These are phyloP conservation scores for Sisymbrium altissimum DNA, from an alignment of 345 rosid species.

Conservation along the genomic window DNA sequence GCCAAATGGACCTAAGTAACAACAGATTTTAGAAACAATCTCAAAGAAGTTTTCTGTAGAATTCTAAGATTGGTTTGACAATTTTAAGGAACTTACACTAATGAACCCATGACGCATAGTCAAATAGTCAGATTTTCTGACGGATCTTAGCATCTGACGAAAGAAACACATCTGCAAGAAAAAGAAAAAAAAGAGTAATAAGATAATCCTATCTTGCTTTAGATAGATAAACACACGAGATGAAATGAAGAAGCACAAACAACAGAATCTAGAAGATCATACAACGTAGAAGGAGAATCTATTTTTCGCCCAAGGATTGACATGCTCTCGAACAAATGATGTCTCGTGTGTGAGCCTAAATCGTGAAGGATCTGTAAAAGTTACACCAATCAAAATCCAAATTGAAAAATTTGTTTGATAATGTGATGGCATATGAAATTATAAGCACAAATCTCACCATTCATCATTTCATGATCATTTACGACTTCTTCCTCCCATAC, in stretches of 20 bases:
- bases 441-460: slow-evolving; percentile 21
- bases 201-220: background rate
- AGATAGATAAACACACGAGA: background rate
- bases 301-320: slow-evolving; percentile 51
- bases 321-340: slow-evolving; percentile 78
- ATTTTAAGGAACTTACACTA: slow-evolving; percentile 45
- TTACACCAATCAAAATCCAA: background rate
- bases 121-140: slow-evolving; percentile 68
- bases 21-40: background rate
- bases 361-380: slow-evolving; percentile 64
- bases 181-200: background rate
- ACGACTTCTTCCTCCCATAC: slow-evolving; percentile 61
- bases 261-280: slow-evolving; percentile 16
- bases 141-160: slow-evolving; percentile 79
- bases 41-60: background rate
- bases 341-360: slow-evolving; percentile 93
- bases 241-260: background rate
- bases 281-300: slow-evolving; percentile 61
- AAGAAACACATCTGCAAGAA: slow-evolving; percentile 69
- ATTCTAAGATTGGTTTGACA: background rate
- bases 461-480: slow-evolving; percentile 35
- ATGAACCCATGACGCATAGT: slow-evolving; percentile 92
- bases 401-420: no score
- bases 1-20: slow-evolving; percentile 76
- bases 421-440: background rate